Evolutionary conservation across 1,139 yeast species (phyloP).

Genomic region (Williopsis jadinii): DNA sequence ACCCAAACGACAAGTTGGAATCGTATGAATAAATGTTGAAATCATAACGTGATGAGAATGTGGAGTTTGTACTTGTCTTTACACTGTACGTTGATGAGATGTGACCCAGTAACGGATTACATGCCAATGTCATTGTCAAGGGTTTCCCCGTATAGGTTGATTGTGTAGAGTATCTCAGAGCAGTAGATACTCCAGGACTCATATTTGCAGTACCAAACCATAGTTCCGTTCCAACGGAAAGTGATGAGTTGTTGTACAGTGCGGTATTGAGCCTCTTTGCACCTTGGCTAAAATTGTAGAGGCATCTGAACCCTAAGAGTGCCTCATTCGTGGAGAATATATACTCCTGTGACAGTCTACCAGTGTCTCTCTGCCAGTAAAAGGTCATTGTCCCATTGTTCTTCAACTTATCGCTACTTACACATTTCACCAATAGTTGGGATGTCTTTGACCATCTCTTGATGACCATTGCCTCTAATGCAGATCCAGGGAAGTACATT

Average conservation of each 20-base stretch:
- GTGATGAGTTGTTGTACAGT: constrained; percentile 33
- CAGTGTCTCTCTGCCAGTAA: constrained; percentile 63
- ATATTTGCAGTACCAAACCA: constrained; percentile 85
- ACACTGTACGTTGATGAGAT: constrained; percentile 85
- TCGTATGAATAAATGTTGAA: constrained; percentile 89
- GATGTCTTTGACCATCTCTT: constrained; percentile 53
- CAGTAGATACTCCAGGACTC: constrained; percentile 82
- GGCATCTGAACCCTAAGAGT: constrained; percentile 72
- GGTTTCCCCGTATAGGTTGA: constrained; percentile 88
- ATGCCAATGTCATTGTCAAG: constrained; percentile 75
- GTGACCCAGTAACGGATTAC: constrained; percentile 89
- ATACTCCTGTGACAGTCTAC: constrained; percentile 64
- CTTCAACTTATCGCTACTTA: constrained; percentile 59
- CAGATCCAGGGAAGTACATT: constrained; percentile 82
- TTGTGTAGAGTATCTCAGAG: constrained; percentile 77
- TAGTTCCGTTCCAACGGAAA: constrained; percentile 77
- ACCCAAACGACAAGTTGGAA: constrained; percentile 80
- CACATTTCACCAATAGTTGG: constrained; percentile 67
- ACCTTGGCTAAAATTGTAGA: constrained; percentile 58
- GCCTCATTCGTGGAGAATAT: constrained; percentile 87
- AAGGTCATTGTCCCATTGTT: constrained; percentile 57
- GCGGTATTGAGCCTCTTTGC: constrained; percentile 30
- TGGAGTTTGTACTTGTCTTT: constrained; percentile 66
- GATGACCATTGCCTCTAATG: constrained; percentile 82
- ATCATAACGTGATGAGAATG: constrained; percentile 81